A percentile compares a stretch with the other conserved stretches of the same genome.
Evolutionary conservation across 2,329 filamentous ascomycete genomes (phyloP).

Genomic region (Neofusicoccum parvum): DNA sequence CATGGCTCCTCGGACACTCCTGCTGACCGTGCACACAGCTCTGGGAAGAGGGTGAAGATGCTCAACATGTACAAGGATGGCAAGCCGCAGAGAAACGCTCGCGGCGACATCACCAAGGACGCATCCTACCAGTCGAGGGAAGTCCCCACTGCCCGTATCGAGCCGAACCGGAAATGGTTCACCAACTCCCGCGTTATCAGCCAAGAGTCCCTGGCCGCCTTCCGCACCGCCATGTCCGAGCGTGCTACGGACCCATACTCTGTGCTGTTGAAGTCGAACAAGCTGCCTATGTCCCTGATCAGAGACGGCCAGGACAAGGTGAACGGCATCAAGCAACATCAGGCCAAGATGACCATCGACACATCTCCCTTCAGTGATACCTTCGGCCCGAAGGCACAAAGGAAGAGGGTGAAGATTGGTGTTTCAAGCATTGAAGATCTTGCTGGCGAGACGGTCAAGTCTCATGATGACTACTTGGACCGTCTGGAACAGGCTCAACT

Average conservation of each 20-base stretch:
- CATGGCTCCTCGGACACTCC: neutral
- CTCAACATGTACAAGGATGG: constrained; percentile 91
- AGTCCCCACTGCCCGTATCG: constrained; percentile 79
- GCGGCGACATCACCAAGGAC: constrained; percentile 81
- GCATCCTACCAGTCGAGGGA: constrained; percentile 84
- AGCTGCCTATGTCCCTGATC: constrained; percentile 94
- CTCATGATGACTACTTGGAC: constrained; percentile 79
- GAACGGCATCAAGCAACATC: constrained; percentile 88
- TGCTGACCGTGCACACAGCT: constrained; percentile 36
- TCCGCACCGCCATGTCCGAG: constrained; percentile 89
- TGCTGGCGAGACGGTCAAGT: constrained; percentile 75
- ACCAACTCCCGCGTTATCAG: constrained; percentile 89
- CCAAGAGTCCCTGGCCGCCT: constrained; percentile 82
- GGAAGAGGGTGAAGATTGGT: constrained; percentile 88
- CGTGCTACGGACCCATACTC: constrained; percentile 88
- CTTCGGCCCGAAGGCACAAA: constrained; percentile 90
- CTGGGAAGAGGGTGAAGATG: constrained; percentile 84
- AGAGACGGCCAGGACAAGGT: constrained; percentile 68
- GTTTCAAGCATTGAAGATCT: constrained; percentile 82
- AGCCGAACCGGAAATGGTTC: constrained; percentile 98
- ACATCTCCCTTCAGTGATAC: constrained; percentile 82
- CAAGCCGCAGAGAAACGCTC: constrained; percentile 76
- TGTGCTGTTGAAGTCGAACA: constrained; percentile 95
- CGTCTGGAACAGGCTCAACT: constrained; percentile 77
- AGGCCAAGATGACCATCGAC: constrained; percentile 92